Base-by-base conservation (phyloP, 2,329 filamentous ascomycete genomes). In the Hypoxylon sp. region DNA sequence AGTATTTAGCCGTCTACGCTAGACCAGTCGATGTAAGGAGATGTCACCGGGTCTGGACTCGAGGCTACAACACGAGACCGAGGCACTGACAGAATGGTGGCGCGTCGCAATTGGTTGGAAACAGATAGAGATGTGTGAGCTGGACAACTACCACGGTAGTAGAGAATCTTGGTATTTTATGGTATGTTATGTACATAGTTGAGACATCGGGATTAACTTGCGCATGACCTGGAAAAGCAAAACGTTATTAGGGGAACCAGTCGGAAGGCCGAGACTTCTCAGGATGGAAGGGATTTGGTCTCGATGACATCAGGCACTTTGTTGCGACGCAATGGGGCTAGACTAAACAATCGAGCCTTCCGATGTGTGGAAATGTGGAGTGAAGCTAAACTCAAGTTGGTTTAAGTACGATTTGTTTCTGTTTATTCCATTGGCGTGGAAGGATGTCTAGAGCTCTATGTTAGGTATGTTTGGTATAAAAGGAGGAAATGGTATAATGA, bases 1-100 rank as follows among this genome's bases (percentile, higher is more conserved):
- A 16, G 32, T 43, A 49, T 55, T 58, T 58, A 58, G 47, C 55
- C 55, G 55, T 52, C 51, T 46, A n/a, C n/a, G n/a, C n/a, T n/a
- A 51, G 38, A 31, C 23, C 26, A 38, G 20, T 32, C 9, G 15
- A 46, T 40, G 13, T 34, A 40, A 42, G 23, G 38, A 9, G 37
- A 25, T 45, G 52, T 59, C 56, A 59, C 56, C 49, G 49, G 56
- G 52, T 51, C 49, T 51, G 16, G 43, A 40, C 52, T 48, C 42
- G 48, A 54, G 46, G n/a, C 23, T n/a, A 20, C 17, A 40, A 16
- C 52, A 59, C 48, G 43, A 49, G 52, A 52, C 42, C 12, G 32
- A 48, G 30, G 30, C 36, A 51, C 30, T 54, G 34, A 38, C 45
- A 37, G 47, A 55, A 55, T 58, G 55, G 55, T 58, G 55, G 55